Conservation (phyloP, 306 rosid species). For the Luffa acutangula region DNA sequence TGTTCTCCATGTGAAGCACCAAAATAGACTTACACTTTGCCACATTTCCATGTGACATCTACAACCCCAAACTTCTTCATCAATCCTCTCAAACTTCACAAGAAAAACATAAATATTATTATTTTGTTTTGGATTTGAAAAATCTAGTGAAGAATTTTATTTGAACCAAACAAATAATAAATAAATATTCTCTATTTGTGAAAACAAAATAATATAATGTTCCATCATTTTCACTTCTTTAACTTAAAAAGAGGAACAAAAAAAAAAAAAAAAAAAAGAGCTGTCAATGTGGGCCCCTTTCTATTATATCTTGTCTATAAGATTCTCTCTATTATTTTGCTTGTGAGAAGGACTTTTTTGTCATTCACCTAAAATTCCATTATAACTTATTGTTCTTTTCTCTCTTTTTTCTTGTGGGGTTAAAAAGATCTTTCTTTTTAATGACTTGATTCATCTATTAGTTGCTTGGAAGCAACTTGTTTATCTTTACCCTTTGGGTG, state of each 20-base stretch:
- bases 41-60: not conserved
- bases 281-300: conserved; percentile 40
- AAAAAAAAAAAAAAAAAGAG: conserved; percentile 19
- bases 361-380: conserved; percentile 34
- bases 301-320: conserved; percentile 48
- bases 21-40: not conserved
- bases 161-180: not conserved
- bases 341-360: conserved; percentile 52
- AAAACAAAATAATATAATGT: not conserved
- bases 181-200: not conserved
- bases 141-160: not conserved
- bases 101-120: not conserved
- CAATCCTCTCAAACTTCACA: not conserved
- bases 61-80: not conserved
- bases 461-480: not conserved
- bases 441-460: not conserved
- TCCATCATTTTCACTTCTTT: conserved; percentile 7
- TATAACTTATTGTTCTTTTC: conserved; percentile 15
- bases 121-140: not conserved
- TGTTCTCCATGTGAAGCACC: not conserved
- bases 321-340: conserved; percentile 74
- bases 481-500: not conserved
- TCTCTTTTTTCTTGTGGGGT: not conserved
- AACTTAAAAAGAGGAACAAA: not conserved
- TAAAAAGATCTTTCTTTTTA: not conserved